These are phyloP conservation scores for Amphirosellinia nigrospora DNA, from an alignment of 495 filamentous ascomycete species.

Conservation along the genomic window DNA sequence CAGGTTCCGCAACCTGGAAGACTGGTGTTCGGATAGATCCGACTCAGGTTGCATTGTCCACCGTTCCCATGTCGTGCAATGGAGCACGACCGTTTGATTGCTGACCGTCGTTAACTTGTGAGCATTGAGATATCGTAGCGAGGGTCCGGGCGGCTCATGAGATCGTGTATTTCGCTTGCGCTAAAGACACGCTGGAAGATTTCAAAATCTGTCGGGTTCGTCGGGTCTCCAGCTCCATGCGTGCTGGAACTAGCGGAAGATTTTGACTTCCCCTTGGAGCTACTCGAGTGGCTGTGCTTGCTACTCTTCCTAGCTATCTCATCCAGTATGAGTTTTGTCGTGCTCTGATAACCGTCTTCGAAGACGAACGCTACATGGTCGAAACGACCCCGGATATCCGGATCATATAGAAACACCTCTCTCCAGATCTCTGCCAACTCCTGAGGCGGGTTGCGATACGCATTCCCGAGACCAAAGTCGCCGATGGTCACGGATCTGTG, in stretches of 20 bases:
- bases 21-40: constrained; percentile 34
- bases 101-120: constrained; percentile 33
- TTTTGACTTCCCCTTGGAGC: constrained; percentile 45
- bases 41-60: constrained; percentile 35
- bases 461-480: constrained; percentile 73
- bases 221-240: constrained; percentile 25
- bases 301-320: constrained; percentile 55
- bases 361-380: constrained; percentile 74
- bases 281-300: constrained; percentile 34
- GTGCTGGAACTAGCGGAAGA: constrained; percentile 38
- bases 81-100: constrained; percentile 31
- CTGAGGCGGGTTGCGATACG: constrained; percentile 69
- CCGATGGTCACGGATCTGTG: constrained; percentile 69
- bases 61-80: constrained; percentile 35
- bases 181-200: constrained; percentile 53
- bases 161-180: constrained; percentile 45
- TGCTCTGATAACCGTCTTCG: constrained; percentile 56
- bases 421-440: constrained; percentile 75
- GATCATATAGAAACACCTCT: constrained; percentile 66
- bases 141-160: constrained; percentile 51
- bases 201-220: constrained; percentile 47
- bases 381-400: constrained; percentile 72
- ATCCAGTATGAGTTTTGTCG: constrained; percentile 51
- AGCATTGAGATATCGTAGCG: constrained; percentile 54
- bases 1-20: constrained; percentile 12